Percentiles rank a stretch among this genome's conserved stretches.
These are phyloP conservation scores for Debaryomycetaceae sp. DNA, from an alignment of 1,139 yeast species.

Conservation along the genomic window DNA sequence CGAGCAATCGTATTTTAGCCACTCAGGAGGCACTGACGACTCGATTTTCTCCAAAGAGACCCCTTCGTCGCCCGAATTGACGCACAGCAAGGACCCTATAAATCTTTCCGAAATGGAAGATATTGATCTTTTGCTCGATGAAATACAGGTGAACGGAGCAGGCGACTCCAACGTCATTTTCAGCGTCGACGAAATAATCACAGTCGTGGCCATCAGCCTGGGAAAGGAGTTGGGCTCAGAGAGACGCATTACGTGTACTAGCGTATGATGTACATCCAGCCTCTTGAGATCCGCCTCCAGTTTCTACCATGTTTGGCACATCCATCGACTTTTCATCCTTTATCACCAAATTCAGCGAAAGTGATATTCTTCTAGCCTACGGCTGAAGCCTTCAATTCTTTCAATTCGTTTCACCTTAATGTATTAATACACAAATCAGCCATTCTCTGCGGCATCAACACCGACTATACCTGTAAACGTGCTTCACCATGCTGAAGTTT, in stretches of 20 bases:
- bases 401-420: too few relatives aligned
- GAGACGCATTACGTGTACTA: background rate
- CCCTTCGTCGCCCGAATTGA: background rate
- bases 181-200: slow-evolving; percentile 21
- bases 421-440: too few relatives aligned
- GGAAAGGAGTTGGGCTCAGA: background rate
- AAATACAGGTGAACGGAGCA: slow-evolving; percentile 15
- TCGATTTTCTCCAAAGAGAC: slow-evolving; percentile 16
- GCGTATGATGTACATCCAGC: background rate
- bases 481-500: too few relatives aligned
- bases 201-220: slow-evolving; percentile 13
- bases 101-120: slow-evolving; percentile 15
- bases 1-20: background rate
- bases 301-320: too few relatives aligned
- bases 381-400: too few relatives aligned
- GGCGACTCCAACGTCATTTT: slow-evolving; percentile 14
- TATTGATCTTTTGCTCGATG: slow-evolving; percentile 15
- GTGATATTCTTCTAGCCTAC: too few relatives aligned
- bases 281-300: too few relatives aligned
- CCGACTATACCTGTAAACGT: too few relatives aligned
- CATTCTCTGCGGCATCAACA: too few relatives aligned
- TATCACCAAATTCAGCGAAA: too few relatives aligned
- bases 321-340: too few relatives aligned
- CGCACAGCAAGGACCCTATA: slow-evolving; percentile 2
- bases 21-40: slow-evolving; percentile 6